Percentiles rank a stretch among this genome's conserved stretches.
phyloP scores from a whole-genome alignment of 192 early-diverging fungal genomes.

The Tieghemiomyces parasiticus region DNA sequence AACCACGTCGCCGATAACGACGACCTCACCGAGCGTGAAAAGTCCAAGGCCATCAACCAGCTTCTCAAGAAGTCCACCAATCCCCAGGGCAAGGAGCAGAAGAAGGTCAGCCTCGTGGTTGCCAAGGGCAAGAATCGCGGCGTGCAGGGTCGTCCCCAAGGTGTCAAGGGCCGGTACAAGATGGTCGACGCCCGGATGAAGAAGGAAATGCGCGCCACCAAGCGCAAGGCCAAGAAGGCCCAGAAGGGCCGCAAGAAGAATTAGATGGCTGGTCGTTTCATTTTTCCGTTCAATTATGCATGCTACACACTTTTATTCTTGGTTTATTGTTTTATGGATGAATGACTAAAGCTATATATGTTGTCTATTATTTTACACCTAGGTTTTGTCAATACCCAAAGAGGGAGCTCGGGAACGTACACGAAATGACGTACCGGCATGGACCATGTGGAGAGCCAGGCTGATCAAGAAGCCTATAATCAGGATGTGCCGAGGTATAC shows the following conservation, averaged over 20 bases:
- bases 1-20: constrained; percentile 67
- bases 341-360: too few species aligned
- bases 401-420: too few species aligned
- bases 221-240: constrained; percentile 48
- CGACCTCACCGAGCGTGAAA: constrained; percentile 80
- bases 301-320: too few species aligned
- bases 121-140: constrained; percentile 69
- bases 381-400: too few species aligned
- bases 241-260: constrained; percentile 35
- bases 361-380: too few species aligned
- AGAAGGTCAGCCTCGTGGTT: constrained; percentile 78
- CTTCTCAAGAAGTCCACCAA: constrained; percentile 63
- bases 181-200: constrained; percentile 98
- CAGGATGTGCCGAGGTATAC: too few species aligned
- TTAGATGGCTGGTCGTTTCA: too few species aligned
- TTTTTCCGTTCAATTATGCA: too few species aligned
- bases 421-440: too few species aligned
- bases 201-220: constrained; percentile 79
- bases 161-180: constrained; percentile 94
- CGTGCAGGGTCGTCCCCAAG: constrained; percentile 83
- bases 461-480: too few species aligned
- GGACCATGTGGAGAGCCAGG: too few species aligned
- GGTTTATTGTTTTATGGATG: too few species aligned
- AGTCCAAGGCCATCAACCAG: constrained; percentile 65
- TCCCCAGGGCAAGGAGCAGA: constrained; percentile 58